Base-by-base conservation (phyloP, 352 stramenopile species). In the Plasmopara muralis region DNA sequence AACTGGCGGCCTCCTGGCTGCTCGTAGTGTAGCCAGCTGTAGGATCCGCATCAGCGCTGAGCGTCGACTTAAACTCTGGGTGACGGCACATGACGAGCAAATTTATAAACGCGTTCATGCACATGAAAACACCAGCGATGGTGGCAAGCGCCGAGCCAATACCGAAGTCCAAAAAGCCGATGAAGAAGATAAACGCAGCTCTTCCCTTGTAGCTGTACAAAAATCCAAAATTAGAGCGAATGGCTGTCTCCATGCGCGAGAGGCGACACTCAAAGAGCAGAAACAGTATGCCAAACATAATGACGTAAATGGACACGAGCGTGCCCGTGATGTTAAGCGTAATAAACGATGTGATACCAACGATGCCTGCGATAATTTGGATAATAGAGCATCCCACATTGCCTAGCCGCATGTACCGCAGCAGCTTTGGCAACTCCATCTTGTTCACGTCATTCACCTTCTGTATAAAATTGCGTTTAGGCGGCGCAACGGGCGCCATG, bases 261-360 rank as follows among this genome's bases (percentile, higher is more conserved):
- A 93, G 66, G 40, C 83, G 83, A 62, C 83, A 93, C 66, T 93
- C 83, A 50, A 93, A 93, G 33, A 93, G 77, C 60, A 93, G 47
- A 48, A 93, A 91, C 9, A 93, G 57, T 10, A 91, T 63, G 66
- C 80, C 83, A 57, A 93, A 93, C 73, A 90, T 89, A 64, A 93
- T 91, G 44, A 93, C 83, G 68, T 93, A 93, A 60, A 93, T 85
- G 44, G 80, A 89, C 64, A 93, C 80, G 48, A 93, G 69, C 31
- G 77, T 87, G 65, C 83, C 83, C 53, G 83, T 93, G 65, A 93
- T 85, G 74, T 93, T 93, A 60, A 93, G 78, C 64, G 83, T 93
- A 60, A 93, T 89, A 64, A 93, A 91, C 45, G 72, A 87, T 41
- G 76, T 89, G 65, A 93, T 79, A 51, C 83, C 83, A 52, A 85